Evolutionary conservation across 768 basidiomycete genomes (phyloP), one percentile per base, ranked within the genome.

Genomic region (Hericium erinaceus): DNA sequence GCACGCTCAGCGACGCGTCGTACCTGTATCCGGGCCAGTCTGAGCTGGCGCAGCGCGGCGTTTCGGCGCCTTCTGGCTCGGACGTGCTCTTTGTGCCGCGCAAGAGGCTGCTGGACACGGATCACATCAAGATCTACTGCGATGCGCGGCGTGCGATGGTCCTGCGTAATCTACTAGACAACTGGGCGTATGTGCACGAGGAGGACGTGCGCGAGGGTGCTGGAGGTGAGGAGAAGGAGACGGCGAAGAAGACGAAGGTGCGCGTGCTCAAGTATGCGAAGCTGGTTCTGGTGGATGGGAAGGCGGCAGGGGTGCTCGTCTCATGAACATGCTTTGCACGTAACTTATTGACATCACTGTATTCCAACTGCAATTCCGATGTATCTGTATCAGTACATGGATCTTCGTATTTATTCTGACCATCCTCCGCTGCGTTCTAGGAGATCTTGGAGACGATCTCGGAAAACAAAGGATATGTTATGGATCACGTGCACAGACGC

Each of bases 81-180:
- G 13, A 13, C 3, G 22, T 50, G 20, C 48, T 7, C 6, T 13
- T 50, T 13, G 48, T 50, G 22, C 20, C 18, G 15, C 44, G 53
- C 22, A 41, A 48, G 13, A 15, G 18, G 10, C 58, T 62, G 37
- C 16, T 13, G 2, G 48, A 41, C 48, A 53, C 57, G 48, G 82
- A 84, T 63, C 72, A 79, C 61, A 77, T 85, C 70, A 83, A 81
- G 66, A 67, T 85, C 38, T 83, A 82, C 66, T 82, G 83, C 63
- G 81, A 83, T 60, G 73, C 76, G 33, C 60, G 65, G 39, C 70
- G 74, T 60, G 73, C 80, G 7, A 74, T 82, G 67, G 67, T 70
- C 59, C 65, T 85, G 13, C 74, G 83, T 48, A 76, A 71, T 57
- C 61, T 80, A 37, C 67, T 85, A 48, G 77, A 83, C 64, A 72